Base-by-base conservation (phyloP, 176 grass and related monocot genomes). In the Avena eriantha region DNA sequence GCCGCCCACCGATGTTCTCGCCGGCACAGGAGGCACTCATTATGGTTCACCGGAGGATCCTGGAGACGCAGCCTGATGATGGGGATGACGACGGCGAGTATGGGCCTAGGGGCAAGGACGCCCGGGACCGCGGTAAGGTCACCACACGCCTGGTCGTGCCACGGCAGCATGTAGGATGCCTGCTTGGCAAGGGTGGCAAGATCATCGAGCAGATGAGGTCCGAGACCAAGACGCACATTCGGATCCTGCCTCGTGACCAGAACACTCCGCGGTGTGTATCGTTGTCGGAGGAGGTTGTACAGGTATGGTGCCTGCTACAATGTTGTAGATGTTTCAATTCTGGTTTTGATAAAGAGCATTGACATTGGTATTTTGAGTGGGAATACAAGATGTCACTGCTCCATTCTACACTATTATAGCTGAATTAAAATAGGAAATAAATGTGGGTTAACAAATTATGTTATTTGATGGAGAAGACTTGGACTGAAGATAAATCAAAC, bases 171-270 rank as follows among this genome's bases (percentile, higher is more conserved):
- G 97, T 99, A 0, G 97, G 97, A 8, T 99, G 97, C 80, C 85
- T 99, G 66, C 90, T 99, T 24, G 97, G 97, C 16, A 96, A 87
- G 71, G 97, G 94, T 8, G 97, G 97, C 19, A 94, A 99, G 84
- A 99, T 99, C 57, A 99, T 99, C 41, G 97, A 99, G 80, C 97
- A 99, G 84, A 99, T 99, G 97, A 96, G 90, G 83, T 92, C 86
- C 46, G 97, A 99, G 82, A 99, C 97, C 54, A 99, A 91, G 77
- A 99, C 97, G n/a, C 97, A 94, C 87, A 99, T 99, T 59, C 90
- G 97, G 71, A 94, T 99, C 79, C 90, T 99, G 85, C 92, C 97
- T 0, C 90, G 97, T 55, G 97, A 94, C 85, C 92, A 94, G 75
- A 81, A 92, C 80, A 96, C 94, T 0, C 97, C 94, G 6, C 87